Conservation (phyloP, 148 eudicot species). For the Simmondsia chinensis region DNA sequence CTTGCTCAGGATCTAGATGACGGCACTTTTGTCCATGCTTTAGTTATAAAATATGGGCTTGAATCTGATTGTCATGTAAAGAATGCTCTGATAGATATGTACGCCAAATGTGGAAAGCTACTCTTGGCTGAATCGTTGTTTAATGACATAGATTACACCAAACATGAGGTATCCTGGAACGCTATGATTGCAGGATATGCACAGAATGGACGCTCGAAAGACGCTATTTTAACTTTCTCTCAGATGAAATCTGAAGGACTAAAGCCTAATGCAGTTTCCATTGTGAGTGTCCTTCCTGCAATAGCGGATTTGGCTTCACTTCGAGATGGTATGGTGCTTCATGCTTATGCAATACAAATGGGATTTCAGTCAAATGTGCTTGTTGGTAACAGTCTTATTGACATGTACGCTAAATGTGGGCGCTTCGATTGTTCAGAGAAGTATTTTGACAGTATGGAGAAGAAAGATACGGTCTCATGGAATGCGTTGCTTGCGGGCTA, state of each 20-base stretch:
- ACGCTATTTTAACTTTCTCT: slow-evolving; percentile 39
- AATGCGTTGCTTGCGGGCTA: slow-evolving; percentile 57
- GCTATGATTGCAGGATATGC: slow-evolving; percentile 48
- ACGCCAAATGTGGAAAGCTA: slow-evolving; percentile 46
- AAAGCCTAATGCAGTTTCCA: slow-evolving; percentile 38
- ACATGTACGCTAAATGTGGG: slow-evolving; percentile 77
- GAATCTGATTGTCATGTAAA: slow-evolving; percentile 40
- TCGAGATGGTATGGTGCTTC: slow-evolving; percentile 40
- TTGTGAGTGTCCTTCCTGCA: slow-evolving; percentile 60
- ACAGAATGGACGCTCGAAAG: slow-evolving; percentile 32
- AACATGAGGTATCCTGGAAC: slow-evolving; percentile 62
- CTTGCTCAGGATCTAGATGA: slow-evolving; percentile 33
- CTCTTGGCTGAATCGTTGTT: slow-evolving; percentile 41
- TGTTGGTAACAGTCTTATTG: slow-evolving; percentile 48
- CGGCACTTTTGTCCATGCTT: slow-evolving; percentile 39
- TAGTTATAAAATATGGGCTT: slow-evolving; percentile 38
- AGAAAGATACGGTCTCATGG: slow-evolving; percentile 57
- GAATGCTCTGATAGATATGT: slow-evolving; percentile 70
- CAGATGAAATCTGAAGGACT: slow-evolving; percentile 39
- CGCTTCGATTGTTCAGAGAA: slow-evolving; percentile 39
- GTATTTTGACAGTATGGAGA: slow-evolving; percentile 36
- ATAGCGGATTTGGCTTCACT: slow-evolving; percentile 36
- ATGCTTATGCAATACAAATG: slow-evolving; percentile 27
- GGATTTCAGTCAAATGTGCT: slow-evolving; percentile 43
- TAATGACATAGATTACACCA: slow-evolving; percentile 16